A percentile compares a stretch with the other conserved stretches of the same genome.
Conservation (phyloP, 2,329 filamentous ascomycete species). For the Talaromyces sp. region DNA sequence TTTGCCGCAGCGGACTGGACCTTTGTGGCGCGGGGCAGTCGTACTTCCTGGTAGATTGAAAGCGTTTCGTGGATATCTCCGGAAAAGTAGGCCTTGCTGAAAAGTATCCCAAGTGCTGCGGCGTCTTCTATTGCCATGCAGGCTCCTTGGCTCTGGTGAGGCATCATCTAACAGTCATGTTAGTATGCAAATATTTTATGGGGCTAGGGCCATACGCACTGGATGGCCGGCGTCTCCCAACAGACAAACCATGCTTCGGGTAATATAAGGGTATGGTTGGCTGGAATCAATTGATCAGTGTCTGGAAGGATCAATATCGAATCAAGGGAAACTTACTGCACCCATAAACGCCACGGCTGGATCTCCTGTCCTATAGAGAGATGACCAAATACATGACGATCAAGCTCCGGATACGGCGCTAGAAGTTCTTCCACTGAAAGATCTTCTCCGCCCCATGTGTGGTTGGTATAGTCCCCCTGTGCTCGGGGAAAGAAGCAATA, state of each 20-base stretch:
- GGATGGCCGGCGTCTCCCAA: slow-evolving; percentile 65
- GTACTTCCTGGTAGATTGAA: slow-evolving; percentile 48
- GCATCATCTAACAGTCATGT: slow-evolving; percentile 49
- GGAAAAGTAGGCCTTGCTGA: slow-evolving; percentile 45
- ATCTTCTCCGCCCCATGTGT: slow-evolving; percentile 55
- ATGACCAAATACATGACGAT: slow-evolving; percentile 53
- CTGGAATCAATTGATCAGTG: slow-evolving; percentile 45
- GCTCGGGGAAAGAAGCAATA: slow-evolving; percentile 65
- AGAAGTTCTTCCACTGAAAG: slow-evolving; percentile 54
- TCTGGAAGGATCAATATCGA: not conserved
- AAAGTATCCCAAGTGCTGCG: slow-evolving; percentile 58
- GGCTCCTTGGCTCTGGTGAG: slow-evolving; percentile 64
- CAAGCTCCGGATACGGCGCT: slow-evolving; percentile 56
- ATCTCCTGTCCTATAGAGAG: slow-evolving; percentile 12
- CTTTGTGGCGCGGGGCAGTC: slow-evolving; percentile 51
- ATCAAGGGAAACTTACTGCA: not conserved
- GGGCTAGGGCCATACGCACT: not conserved
- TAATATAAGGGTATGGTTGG: not conserved
- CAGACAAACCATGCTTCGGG: slow-evolving; percentile 45
- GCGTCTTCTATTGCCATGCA: slow-evolving; percentile 66
- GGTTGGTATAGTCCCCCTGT: slow-evolving; percentile 56
- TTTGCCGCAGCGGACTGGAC: slow-evolving; percentile 56
- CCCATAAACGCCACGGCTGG: slow-evolving; percentile 54
- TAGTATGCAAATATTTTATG: slow-evolving; percentile 13
- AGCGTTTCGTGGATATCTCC: slow-evolving; percentile 48